A percentile compares a stretch with the other conserved stretches of the same genome.
Evolutionary conservation across 148 eudicot genomes (phyloP).

Genomic region (Polygonum aviculare): DNA sequence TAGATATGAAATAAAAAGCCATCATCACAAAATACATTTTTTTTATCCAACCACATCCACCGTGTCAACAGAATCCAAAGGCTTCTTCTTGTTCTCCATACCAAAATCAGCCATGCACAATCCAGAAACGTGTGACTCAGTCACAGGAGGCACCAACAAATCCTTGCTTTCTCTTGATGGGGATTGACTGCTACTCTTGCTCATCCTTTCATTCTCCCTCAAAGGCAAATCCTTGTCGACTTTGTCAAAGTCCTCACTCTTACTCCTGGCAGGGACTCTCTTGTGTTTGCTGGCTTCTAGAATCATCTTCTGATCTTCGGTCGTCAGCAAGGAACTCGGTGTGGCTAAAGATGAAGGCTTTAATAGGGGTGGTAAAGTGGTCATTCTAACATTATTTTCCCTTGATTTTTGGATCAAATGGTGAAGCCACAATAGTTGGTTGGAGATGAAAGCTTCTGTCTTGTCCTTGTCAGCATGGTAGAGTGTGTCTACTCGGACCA

Average conservation of each 20-base stretch:
- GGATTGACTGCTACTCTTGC: conserved; percentile 22
- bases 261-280: conserved; percentile 11
- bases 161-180: conserved; percentile 12
- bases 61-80: not conserved
- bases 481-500: conserved; percentile 65
- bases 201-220: conserved; percentile 10
- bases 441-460: conserved; percentile 63
- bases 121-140: not conserved
- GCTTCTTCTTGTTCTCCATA: not conserved
- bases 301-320: conserved; percentile 22
- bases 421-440: conserved; percentile 74
- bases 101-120: not conserved
- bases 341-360: conserved; percentile 16
- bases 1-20: not conserved
- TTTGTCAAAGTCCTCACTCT: conserved; percentile 19
- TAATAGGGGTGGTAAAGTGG: conserved; percentile 11
- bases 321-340: conserved; percentile 14
- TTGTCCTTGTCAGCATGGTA: conserved; percentile 73
- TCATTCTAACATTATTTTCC: conserved; percentile 17
- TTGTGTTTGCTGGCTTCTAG: conserved; percentile 9
- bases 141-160: not conserved
- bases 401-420: conserved; percentile 40
- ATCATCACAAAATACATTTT: not conserved
- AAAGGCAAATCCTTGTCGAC: not conserved
- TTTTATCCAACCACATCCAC: not conserved